Evolutionary conservation across 2,329 filamentous ascomycete species (phyloP).

Genomic region (Penicillium frequentans): DNA sequence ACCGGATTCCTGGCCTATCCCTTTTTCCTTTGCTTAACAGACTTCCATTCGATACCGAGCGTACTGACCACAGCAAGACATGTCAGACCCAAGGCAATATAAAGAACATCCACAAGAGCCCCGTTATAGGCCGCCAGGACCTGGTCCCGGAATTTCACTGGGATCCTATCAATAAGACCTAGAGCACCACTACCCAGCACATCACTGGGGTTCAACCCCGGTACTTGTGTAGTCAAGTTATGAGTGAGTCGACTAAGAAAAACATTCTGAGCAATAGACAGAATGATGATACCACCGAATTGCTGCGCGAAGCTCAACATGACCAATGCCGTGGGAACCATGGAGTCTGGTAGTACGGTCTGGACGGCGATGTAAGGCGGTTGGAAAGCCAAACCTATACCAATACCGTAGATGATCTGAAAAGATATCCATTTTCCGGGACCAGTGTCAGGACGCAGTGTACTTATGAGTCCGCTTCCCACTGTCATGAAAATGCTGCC

Average conservation of each 20-base stretch:
- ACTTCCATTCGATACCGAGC: neutral
- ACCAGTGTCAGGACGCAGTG: neutral
- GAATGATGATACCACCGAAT: neutral
- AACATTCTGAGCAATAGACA: neutral
- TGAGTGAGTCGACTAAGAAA: neutral
- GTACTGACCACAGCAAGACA: neutral
- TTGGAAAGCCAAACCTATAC: constrained; percentile 2
- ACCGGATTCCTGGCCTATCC: no score
- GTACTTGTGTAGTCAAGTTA: neutral
- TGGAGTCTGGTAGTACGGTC: neutral
- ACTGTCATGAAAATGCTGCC: neutral
- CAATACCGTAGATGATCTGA: constrained; percentile 3
- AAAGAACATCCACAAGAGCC: neutral
- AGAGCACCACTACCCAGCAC: neutral
- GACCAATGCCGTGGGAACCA: neutral
- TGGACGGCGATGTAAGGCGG: neutral
- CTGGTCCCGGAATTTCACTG: neutral
- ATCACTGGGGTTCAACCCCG: neutral
- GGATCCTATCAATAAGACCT: neutral
- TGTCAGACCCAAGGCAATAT: neutral
- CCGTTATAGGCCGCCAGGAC: neutral
- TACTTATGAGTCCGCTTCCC: neutral
- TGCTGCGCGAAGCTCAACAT: neutral
- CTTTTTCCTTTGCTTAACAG: neutral
- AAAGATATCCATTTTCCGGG: neutral